Percentiles rank a stretch among this genome's conserved stretches.
Conservation (phyloP, 345 rosid genomes). For the Acer negundo region DNA sequence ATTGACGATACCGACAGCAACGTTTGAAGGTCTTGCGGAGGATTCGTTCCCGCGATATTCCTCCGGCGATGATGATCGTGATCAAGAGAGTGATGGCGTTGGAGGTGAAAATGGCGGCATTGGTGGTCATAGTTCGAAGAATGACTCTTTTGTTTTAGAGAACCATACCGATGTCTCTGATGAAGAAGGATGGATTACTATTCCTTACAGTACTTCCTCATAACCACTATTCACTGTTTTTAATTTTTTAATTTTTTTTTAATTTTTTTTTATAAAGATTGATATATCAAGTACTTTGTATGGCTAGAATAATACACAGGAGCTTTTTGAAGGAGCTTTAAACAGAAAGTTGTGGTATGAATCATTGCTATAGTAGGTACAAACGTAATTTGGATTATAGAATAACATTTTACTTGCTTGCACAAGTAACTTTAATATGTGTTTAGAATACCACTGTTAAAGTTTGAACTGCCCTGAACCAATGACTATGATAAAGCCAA, state of each 20-base stretch:
- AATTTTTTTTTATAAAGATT: not conserved
- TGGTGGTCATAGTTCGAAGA: slow-evolving; percentile 34
- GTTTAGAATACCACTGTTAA: not conserved
- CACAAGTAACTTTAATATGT: not conserved
- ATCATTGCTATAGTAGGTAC: not conserved
- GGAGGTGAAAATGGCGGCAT: slow-evolving; percentile 34
- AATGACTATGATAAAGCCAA: not conserved
- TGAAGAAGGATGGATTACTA: slow-evolving; percentile 90
- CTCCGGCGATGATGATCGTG: slow-evolving; percentile 41
- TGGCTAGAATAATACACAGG: not conserved
- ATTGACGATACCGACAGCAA: slow-evolving; percentile 36
- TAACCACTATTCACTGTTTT: not conserved
- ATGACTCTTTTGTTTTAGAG: slow-evolving; percentile 37
- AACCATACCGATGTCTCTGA: slow-evolving; percentile 75
- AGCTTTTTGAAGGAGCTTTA: not conserved
- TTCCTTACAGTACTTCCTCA: slow-evolving; percentile 68
- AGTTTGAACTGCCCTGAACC: not conserved
- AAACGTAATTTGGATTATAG: not conserved
- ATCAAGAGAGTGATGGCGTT: slow-evolving; percentile 38
- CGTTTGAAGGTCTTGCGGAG: slow-evolving; percentile 73
- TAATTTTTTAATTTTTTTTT: not conserved
- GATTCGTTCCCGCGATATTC: slow-evolving; percentile 62
- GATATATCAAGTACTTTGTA: not conserved
- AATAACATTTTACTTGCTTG: too few relatives aligned
- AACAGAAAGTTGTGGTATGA: not conserved